Evolutionary conservation across 257 asterid genomes (phyloP).

Genomic region (Nicotiana sylvestris): DNA sequence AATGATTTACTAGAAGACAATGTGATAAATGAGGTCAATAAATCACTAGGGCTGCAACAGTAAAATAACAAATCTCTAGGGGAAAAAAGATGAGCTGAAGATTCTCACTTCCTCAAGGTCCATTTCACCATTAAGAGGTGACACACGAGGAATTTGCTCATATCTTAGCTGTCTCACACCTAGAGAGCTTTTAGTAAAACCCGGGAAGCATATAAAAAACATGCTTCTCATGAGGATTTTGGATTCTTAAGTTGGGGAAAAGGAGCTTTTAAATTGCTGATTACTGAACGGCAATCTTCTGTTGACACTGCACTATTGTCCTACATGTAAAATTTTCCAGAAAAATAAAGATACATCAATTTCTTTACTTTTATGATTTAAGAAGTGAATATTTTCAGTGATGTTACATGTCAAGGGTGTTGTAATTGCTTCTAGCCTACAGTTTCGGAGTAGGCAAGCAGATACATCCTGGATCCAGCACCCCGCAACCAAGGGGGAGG

Average conservation of each 20-base stretch:
- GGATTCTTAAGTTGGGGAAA: background rate
- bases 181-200: background rate
- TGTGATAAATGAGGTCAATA: background rate
- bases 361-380: background rate
- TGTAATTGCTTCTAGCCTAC: background rate
- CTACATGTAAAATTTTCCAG: background rate
- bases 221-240: background rate
- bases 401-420: background rate
- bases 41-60: background rate
- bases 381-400: background rate
- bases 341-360: background rate
- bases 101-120: background rate
- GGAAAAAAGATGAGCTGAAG: background rate
- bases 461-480: background rate
- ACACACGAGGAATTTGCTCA: background rate
- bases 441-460: background rate
- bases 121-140: background rate
- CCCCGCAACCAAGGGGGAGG: background rate
- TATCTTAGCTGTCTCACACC: background rate
- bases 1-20: background rate
- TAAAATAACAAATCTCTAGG: background rate
- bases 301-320: background rate
- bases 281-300: background rate
- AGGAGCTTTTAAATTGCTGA: background rate
- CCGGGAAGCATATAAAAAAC: background rate